Evolutionary conservation across 805 yeast species (phyloP), one percentile per base, ranked within the genome.

Genomic region (Schwanniomyces vanrijiae): DNA sequence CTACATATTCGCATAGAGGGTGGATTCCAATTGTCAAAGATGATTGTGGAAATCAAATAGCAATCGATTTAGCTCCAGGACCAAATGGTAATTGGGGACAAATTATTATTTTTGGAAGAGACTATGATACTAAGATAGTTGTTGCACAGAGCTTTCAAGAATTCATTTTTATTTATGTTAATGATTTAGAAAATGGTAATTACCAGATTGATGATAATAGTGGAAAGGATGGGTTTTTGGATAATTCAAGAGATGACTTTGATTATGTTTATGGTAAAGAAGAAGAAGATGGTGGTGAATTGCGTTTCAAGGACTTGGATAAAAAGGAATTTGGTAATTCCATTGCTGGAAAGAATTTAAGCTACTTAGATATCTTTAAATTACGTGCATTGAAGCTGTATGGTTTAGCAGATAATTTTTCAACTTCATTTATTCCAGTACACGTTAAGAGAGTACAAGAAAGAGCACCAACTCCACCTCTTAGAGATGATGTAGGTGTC

Each of bases 261-360:
- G 75, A 69, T 52, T 69, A 65, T 55, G 62, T 59, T 64, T 60
- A 73, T 56, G 77, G 77, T 7, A 77, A 72, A 43, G 76, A 72
- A 50, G 78, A 73, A 45, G 77, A 71, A 52, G 76, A 63, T 39
- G 65, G 69, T 51, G 78, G 78, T 5, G 76, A 73, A 50, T 70
- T 73, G 45, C 49, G 58, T 20, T 73, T 62, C 50, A 64, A 52
- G 45, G 77, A 73, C 49, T 61, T 63, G 45, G 71, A 62, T 34
- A 65, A 66, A 6, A 59, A 61, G 14, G 76, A 71, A 55, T 70
- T 73, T 39, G 64, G 65, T 35, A 57, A 58, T 38, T 60, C 60
- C 3, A 47, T 52, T 33, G 59, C 55, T 40, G 67, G 65, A 9
- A 64, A 60, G 19, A 64, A 62, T 44, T 54, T 68, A n/a, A 59